phyloP scores from a whole-genome alignment of 306 rosid species.

The Malus fusca region DNA sequence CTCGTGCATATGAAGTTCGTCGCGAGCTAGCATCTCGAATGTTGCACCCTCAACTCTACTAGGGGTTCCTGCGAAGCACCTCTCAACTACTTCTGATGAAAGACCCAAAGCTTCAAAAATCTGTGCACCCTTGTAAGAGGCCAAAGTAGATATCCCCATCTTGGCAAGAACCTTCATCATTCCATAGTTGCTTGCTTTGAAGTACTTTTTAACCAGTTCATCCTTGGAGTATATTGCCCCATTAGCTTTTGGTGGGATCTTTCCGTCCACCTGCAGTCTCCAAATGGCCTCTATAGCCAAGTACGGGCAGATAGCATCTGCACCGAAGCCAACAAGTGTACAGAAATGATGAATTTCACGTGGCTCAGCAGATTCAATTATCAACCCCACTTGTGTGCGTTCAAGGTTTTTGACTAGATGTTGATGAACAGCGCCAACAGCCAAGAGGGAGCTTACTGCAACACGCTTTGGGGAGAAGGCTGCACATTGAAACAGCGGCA shows the following conservation, averaged over 20 bases:
- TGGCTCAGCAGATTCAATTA: slow-evolving; percentile 95
- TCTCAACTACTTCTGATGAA: slow-evolving; percentile 83
- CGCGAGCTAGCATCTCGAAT: slow-evolving; percentile 81
- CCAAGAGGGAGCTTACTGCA: slow-evolving; percentile 90
- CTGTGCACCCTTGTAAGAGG: slow-evolving; percentile 98
- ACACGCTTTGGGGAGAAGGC: slow-evolving; percentile 79
- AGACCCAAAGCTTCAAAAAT: slow-evolving; percentile 97
- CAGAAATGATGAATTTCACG: slow-evolving; percentile 99
- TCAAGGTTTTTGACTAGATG: slow-evolving; percentile 78
- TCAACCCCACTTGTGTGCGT: slow-evolving; percentile 89
- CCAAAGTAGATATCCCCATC: slow-evolving; percentile 99
- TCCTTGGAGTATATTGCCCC: slow-evolving; percentile 67
- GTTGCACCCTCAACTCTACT: slow-evolving; percentile 99
- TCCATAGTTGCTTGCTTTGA: slow-evolving; percentile 87
- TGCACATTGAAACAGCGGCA: slow-evolving; percentile 17
- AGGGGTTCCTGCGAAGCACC: slow-evolving; percentile 95
- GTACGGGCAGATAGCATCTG: slow-evolving; percentile 93
- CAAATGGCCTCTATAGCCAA: slow-evolving; percentile 85
- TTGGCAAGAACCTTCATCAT: slow-evolving; percentile 99
- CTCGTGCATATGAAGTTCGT: slow-evolving; percentile 74
- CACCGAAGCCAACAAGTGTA: slow-evolving; percentile 92
- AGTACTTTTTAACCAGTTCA: slow-evolving; percentile 77
- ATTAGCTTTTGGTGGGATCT: slow-evolving; percentile 68
- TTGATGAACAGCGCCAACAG: slow-evolving; percentile 97
- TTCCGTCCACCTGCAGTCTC: slow-evolving; percentile 93